Evolutionary conservation across 495 filamentous ascomycete species (phyloP).

Genomic region (Amphirosellinia nigrospora): DNA sequence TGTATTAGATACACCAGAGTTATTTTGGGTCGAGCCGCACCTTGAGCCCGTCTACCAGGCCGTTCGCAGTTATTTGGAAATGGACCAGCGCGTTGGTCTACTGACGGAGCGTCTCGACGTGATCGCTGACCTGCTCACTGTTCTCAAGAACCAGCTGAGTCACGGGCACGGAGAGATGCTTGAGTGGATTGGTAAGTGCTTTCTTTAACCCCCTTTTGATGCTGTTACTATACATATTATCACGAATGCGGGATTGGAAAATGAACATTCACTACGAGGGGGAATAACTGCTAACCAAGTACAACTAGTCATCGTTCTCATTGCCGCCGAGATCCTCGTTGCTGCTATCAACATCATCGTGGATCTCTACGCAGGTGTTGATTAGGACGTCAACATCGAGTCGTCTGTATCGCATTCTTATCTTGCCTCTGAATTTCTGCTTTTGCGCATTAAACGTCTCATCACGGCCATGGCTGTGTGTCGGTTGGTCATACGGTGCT

Average conservation of each 20-base stretch:
- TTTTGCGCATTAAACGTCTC: conserved; percentile 11
- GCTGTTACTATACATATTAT: background rate
- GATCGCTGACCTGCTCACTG: conserved; percentile 91
- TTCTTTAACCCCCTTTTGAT: background rate
- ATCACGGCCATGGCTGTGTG: conserved; percentile 10
- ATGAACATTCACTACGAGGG: background rate
- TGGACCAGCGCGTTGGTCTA: conserved; percentile 92
- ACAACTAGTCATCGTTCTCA: conserved; percentile 84
- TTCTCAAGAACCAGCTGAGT: conserved; percentile 94
- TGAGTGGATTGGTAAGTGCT: conserved; percentile 86
- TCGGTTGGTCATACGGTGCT: conserved; percentile 4
- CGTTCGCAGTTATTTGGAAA: conserved; percentile 93
- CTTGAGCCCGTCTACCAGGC: conserved; percentile 95
- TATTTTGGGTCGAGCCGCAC: conserved; percentile 98
- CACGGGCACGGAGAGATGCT: conserved; percentile 95
- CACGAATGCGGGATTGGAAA: background rate
- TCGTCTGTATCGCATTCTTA: background rate
- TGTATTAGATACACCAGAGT: conserved; percentile 94
- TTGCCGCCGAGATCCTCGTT: conserved; percentile 94
- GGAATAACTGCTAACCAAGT: background rate
- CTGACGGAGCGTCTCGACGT: conserved; percentile 90
- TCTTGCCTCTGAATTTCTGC: background rate
- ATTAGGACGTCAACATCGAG: conserved; percentile 50
- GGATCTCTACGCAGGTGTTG: conserved; percentile 86
- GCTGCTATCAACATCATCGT: conserved; percentile 95